These are phyloP conservation scores for Cadophora luteo-olivacea DNA, from an alignment of 2,329 filamentous ascomycete genomes.

Conservation along the genomic window DNA sequence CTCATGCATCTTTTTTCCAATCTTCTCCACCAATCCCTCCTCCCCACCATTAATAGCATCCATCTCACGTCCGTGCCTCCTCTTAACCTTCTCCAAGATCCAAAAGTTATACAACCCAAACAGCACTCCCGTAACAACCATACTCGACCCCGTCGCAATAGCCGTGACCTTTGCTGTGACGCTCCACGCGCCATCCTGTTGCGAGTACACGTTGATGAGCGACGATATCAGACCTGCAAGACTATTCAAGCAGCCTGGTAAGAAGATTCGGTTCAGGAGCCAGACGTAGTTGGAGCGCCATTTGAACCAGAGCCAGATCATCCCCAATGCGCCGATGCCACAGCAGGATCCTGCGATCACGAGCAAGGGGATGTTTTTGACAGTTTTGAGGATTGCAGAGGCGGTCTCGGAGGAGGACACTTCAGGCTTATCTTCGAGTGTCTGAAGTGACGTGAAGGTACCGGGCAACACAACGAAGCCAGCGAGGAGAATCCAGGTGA, in stretches of 20 bases:
- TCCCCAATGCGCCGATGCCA: constrained; percentile 36
- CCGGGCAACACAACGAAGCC: constrained; percentile 43
- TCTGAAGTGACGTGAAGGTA: constrained; percentile 39
- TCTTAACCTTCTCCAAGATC: constrained; percentile 38
- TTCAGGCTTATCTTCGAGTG: constrained; percentile 15
- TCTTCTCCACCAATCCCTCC: constrained; percentile 36
- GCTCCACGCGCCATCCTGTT: constrained; percentile 37
- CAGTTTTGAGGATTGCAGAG: constrained; percentile 26
- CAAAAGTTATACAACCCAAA: constrained; percentile 42
- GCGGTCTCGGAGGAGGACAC: constrained; percentile 24
- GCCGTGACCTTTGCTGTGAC: constrained; percentile 40
- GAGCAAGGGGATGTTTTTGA: constrained; percentile 39
- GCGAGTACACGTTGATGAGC: constrained; percentile 39
- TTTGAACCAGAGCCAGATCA: constrained; percentile 37
- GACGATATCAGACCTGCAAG: constrained; percentile 40
- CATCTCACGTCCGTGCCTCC: constrained; percentile 38
- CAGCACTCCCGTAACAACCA: constrained; percentile 34
- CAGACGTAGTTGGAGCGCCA: constrained; percentile 40
- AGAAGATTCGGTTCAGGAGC: constrained; percentile 40
- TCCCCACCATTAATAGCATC: constrained; percentile 18
- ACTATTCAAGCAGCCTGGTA: constrained; percentile 40
- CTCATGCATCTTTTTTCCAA: constrained; percentile 32
- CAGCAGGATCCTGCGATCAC: constrained; percentile 36
- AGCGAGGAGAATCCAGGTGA: constrained; percentile 42
- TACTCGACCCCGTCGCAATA: constrained; percentile 33